Percentiles rank a stretch among this genome's conserved stretches.
Evolutionary conservation across 148 eudicot genomes (phyloP).

Genomic region (Simmondsia chinensis): DNA sequence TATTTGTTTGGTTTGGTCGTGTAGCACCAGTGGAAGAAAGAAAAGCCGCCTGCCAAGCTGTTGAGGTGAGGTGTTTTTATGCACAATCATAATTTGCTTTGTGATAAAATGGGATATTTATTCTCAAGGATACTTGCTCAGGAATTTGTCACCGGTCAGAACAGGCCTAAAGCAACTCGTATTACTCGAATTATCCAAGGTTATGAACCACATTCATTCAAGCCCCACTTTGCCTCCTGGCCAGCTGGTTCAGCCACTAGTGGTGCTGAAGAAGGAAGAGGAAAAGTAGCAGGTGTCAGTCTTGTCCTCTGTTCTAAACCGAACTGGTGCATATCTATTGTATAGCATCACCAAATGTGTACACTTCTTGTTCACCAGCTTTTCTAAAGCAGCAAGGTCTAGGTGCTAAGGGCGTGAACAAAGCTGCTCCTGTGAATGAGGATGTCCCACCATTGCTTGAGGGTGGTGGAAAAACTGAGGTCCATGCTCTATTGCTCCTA

Average conservation of each 20-base stretch:
- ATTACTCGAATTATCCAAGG: slow-evolving; percentile 87
- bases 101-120: too few relatives aligned
- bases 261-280: slow-evolving; percentile 85
- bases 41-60: slow-evolving; percentile 73
- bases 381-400: slow-evolving; percentile 98
- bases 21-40: slow-evolving; percentile 86
- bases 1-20: slow-evolving; percentile 95
- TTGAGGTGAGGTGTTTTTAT: too few relatives aligned
- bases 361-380: slow-evolving; percentile 37
- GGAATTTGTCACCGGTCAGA: slow-evolving; percentile 67
- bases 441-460: slow-evolving; percentile 98
- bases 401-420: slow-evolving; percentile 60
- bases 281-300: slow-evolving; percentile 85
- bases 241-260: slow-evolving; percentile 78
- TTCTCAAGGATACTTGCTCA: too few relatives aligned
- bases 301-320: neutral
- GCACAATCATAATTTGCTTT: too few relatives aligned
- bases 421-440: slow-evolving; percentile 75
- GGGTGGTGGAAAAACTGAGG: slow-evolving; percentile 87
- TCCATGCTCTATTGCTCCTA: too few relatives aligned
- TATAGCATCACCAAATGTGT: neutral
- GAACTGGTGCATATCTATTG: neutral
- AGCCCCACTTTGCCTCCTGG: slow-evolving; percentile 90
- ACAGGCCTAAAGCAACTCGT: slow-evolving; percentile 84
- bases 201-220: slow-evolving; percentile 81